phyloP scores from a whole-genome alignment of 257 asterid species.

The Asclepias syriaca region DNA sequence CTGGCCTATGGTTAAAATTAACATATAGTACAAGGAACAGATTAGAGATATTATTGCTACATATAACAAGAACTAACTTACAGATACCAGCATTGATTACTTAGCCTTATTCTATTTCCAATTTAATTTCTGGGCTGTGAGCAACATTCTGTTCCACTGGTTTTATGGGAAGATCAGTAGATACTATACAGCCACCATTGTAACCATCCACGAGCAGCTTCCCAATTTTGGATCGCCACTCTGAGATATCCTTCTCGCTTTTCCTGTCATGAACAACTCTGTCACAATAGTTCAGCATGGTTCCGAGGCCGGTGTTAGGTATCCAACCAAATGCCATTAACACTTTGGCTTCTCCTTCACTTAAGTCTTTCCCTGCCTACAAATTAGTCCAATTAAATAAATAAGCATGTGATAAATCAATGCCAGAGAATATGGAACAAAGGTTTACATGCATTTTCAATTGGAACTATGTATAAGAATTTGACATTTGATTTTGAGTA shows the following conservation, averaged over 20 bases:
- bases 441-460: background rate
- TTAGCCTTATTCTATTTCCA: conserved; percentile 38
- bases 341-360: conserved; percentile 81
- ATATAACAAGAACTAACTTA: conserved; percentile 1
- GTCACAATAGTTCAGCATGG: conserved; percentile 86
- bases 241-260: conserved; percentile 53
- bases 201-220: conserved; percentile 79
- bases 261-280: conserved; percentile 76
- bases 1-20: no score
- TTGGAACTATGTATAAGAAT: background rate
- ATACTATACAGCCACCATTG: conserved; percentile 51
- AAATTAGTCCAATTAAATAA: background rate
- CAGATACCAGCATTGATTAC: conserved; percentile 3
- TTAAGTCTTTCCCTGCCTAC: conserved; percentile 80
- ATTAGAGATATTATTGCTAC: background rate
- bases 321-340: conserved; percentile 72
- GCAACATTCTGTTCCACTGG: conserved; percentile 29
- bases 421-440: background rate
- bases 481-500: background rate
- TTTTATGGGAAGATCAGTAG: conserved; percentile 29
- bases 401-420: background rate
- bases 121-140: conserved; percentile 35
- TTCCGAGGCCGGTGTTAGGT: conserved; percentile 77
- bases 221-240: conserved; percentile 83
- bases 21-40: background rate